Evolutionary conservation across 805 yeast genomes (phyloP).

Genomic region (Yamadazyma olivae): DNA sequence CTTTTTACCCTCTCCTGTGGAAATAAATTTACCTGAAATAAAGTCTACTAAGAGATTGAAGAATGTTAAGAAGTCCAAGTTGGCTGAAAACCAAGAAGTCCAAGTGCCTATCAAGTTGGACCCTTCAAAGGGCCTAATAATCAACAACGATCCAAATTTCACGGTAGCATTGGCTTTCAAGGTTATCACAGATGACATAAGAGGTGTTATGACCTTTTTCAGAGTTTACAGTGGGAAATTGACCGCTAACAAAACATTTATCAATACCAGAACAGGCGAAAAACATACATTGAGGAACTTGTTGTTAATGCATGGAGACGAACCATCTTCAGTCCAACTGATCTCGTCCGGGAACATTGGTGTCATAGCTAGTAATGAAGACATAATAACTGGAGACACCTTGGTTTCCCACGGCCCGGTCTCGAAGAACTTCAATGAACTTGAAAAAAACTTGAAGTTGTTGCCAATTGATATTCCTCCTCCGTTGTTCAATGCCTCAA

Average conservation of each 20-base stretch:
- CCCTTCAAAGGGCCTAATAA: constrained; percentile 43
- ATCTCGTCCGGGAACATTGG: constrained; percentile 85
- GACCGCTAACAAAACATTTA: constrained; percentile 56
- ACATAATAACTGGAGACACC: constrained; percentile 88
- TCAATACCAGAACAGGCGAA: constrained; percentile 68
- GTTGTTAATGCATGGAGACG: constrained; percentile 84
- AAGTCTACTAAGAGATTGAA: constrained; percentile 19
- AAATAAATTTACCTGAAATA: constrained; percentile 57
- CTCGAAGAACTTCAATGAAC: constrained; percentile 42
- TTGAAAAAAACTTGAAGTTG: constrained; percentile 46
- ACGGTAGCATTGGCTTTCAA: constrained; percentile 87
- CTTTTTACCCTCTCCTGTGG: constrained; percentile 80
- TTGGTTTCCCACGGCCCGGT: constrained; percentile 59
- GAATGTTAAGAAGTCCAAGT: constrained; percentile 14
- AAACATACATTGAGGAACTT: constrained; percentile 66
- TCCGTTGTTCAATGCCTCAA: constrained; percentile 82
- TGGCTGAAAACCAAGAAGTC: constrained; percentile 3
- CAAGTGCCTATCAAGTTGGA: constrained; percentile 36
- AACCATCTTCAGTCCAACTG: constrained; percentile 64
- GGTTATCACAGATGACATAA: constrained; percentile 78
- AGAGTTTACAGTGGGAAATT: constrained; percentile 85
- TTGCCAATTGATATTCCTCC: constrained; percentile 86
- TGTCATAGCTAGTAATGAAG: constrained; percentile 72
- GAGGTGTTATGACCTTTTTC: constrained; percentile 81
- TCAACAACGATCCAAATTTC: constrained; percentile 56